These are phyloP conservation scores for Penicillium sp. DNA, from an alignment of 2,329 filamentous ascomycete species.

Conservation along the genomic window DNA sequence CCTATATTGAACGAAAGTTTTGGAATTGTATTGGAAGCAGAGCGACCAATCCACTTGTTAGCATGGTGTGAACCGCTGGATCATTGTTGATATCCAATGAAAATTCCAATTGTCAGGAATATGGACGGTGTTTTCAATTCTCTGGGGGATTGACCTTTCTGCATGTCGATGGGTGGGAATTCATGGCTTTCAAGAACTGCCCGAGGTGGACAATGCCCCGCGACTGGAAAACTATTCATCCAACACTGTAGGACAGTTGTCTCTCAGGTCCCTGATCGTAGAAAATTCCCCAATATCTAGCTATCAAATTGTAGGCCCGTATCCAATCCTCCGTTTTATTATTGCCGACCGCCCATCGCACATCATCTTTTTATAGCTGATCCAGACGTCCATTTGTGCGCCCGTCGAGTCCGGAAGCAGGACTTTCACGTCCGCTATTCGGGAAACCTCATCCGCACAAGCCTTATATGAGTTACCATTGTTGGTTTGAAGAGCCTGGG, in stretches of 20 bases:
- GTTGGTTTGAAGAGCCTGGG: not conserved
- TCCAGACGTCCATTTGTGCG: conserved; percentile 1
- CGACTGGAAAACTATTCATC: too few species aligned
- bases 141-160: too few species aligned
- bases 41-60: too few species aligned
- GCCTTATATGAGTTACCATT: not conserved
- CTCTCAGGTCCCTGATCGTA: too few species aligned
- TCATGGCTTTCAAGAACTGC: too few species aligned
- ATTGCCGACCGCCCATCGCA: conserved; percentile 4
- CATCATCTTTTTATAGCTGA: conserved; percentile 10
- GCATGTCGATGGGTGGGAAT: too few species aligned
- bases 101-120: not conserved
- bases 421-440: conserved; percentile 14
- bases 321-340: conserved; percentile 2
- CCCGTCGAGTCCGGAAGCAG: conserved; percentile 8
- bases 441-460: not conserved
- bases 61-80: too few species aligned
- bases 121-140: too few species aligned
- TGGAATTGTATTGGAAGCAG: too few species aligned
- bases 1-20: too few species aligned
- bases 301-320: not conserved
- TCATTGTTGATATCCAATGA: not conserved
- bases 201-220: too few species aligned
- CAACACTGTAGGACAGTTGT: too few species aligned
- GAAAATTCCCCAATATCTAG: not conserved